A percentile compares a stretch with the other conserved stretches of the same genome.
Conservation (phyloP, 2,329 filamentous ascomycete genomes). For the Calonectria pauciramosa region DNA sequence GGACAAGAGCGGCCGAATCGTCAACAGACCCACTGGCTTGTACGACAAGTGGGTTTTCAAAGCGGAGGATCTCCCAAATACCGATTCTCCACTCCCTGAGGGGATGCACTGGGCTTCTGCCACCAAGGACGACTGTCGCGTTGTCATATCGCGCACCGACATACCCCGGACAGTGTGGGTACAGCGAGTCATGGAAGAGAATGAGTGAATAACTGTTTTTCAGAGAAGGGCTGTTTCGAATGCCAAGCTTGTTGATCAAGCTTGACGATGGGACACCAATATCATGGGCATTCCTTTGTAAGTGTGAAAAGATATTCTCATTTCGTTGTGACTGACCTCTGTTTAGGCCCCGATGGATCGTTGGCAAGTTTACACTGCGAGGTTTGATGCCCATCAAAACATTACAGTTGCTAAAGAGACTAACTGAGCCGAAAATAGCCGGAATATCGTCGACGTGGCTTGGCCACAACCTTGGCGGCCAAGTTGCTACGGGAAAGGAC, state of each 20-base stretch:
- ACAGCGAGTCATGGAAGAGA: neutral
- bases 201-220: neutral
- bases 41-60: conserved; percentile 73
- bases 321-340: neutral
- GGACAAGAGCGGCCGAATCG: conserved; percentile 43
- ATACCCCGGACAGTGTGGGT: conserved; percentile 68
- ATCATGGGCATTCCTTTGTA: conserved; percentile 75
- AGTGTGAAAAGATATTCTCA: neutral
- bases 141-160: conserved; percentile 68
- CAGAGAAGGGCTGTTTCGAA: conserved; percentile 57
- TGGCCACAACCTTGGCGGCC: conserved; percentile 72
- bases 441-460: conserved; percentile 70
- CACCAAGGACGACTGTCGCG: conserved; percentile 63
- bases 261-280: conserved; percentile 63
- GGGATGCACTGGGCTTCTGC: conserved; percentile 70
- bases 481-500: conserved; percentile 69
- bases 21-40: conserved; percentile 43
- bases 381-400: conserved; percentile 43
- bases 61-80: conserved; percentile 57
- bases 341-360: conserved; percentile 70
- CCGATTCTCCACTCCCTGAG: conserved; percentile 51
- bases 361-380: conserved; percentile 73
- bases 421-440: too few relatives aligned
- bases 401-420: too few relatives aligned
- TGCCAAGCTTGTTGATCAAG: conserved; percentile 64